These are phyloP conservation scores for Aspergillus quadricinctus DNA, from an alignment of 2,329 filamentous ascomycete genomes.

Conservation along the genomic window DNA sequence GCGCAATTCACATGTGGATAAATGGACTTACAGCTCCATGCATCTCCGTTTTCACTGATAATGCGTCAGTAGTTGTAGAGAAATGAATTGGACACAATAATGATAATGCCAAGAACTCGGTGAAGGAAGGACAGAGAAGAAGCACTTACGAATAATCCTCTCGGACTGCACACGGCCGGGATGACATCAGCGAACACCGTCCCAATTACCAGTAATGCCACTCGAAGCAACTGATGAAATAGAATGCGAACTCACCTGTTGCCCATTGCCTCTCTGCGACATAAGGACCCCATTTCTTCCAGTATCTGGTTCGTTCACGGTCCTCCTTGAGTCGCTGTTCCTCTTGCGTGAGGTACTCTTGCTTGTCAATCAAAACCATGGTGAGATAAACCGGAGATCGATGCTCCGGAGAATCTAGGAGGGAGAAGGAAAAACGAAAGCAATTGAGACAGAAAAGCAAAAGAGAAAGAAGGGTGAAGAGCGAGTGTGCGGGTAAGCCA, in stretches of 20 bases:
- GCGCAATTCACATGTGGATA: conserved; percentile 1
- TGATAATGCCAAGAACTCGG: background rate
- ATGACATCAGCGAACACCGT: conserved; percentile 17
- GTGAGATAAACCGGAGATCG: conserved; percentile 1
- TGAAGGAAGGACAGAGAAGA: conserved; percentile 1
- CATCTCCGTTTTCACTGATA: conserved; percentile 72
- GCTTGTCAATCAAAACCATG: conserved; percentile 88
- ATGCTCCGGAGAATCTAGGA: background rate
- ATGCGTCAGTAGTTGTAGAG: background rate
- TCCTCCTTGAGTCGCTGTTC: conserved; percentile 88
- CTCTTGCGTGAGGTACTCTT: conserved; percentile 84
- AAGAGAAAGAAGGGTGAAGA: conserved; percentile 1
- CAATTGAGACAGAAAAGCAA: background rate
- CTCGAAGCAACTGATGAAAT: background rate
- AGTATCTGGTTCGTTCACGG: conserved; percentile 78
- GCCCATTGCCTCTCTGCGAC: conserved; percentile 94
- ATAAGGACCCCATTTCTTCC: conserved; percentile 98
- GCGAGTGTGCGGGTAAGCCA: background rate
- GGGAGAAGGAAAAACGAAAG: background rate
- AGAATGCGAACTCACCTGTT: conserved; percentile 58
- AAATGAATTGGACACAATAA: background rate
- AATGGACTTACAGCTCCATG: conserved; percentile 77
- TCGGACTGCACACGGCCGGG: conserved; percentile 54
- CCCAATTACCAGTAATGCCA: background rate
- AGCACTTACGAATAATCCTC: conserved; percentile 77